phyloP scores from a whole-genome alignment of 192 early-diverging fungal species.

The Phlyctochytrium arcticum region DNA sequence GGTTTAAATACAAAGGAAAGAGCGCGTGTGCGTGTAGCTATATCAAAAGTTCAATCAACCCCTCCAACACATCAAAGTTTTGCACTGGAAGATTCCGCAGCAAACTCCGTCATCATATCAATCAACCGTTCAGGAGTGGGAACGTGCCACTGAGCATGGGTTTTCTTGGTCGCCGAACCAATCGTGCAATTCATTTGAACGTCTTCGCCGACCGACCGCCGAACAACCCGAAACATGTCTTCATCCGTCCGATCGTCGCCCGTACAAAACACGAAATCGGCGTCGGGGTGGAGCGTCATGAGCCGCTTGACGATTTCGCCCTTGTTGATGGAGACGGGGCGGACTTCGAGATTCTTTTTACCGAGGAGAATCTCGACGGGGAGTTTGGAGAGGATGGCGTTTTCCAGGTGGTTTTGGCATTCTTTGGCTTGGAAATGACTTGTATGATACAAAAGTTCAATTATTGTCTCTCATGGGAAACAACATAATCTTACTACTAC shows the following conservation, averaged over 20 bases:
- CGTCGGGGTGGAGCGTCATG: slow-evolving; percentile 53
- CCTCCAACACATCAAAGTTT: too few relatives aligned
- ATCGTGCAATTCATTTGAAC: slow-evolving; percentile 74
- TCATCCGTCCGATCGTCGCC: slow-evolving; percentile 98
- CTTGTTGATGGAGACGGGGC: slow-evolving; percentile 92
- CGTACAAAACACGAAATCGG: slow-evolving; percentile 92
- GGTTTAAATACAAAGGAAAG: too few relatives aligned
- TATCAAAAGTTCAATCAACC: too few relatives aligned
- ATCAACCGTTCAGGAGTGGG: slow-evolving; percentile 63
- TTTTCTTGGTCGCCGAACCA: slow-evolving; percentile 84
- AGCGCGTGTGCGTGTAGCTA: too few relatives aligned
- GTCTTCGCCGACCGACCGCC: slow-evolving; percentile 30
- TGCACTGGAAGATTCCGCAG: slow-evolving; percentile 2
- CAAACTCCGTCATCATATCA: slow-evolving; percentile 28
- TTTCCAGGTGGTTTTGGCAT: slow-evolving; percentile 92
- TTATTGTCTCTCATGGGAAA: background rate
- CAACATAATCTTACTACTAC: background rate
- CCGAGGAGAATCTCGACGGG: slow-evolving; percentile 93
- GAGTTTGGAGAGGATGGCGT: slow-evolving; percentile 84
- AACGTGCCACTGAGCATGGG: slow-evolving; percentile 81
- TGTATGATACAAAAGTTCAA: background rate
- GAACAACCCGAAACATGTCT: slow-evolving; percentile 88
- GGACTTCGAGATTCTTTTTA: slow-evolving; percentile 91
- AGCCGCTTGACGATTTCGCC: slow-evolving; percentile 94
- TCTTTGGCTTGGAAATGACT: slow-evolving; percentile 90